These are phyloP conservation scores for Orobanche coerulescens DNA, from an alignment of 257 asterid species.

Conservation along the genomic window DNA sequence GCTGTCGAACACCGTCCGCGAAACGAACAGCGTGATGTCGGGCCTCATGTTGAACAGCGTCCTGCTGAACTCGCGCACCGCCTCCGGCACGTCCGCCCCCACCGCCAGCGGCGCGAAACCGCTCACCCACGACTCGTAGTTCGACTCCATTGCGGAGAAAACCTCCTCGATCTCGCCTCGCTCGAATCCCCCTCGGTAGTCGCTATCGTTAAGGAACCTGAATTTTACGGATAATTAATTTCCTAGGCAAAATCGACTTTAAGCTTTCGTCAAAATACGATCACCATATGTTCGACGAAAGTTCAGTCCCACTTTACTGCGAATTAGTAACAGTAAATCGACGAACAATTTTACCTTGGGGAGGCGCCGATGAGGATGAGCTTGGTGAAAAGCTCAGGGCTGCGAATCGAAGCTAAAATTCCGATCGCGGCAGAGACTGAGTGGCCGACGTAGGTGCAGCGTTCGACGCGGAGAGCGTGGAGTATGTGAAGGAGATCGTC, in stretches of 20 bases:
- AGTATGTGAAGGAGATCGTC: conserved; percentile 77
- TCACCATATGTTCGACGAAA: neutral
- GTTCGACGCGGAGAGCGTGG: conserved; percentile 47
- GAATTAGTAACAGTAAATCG: too few relatives aligned
- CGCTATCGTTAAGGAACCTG: conserved; percentile 65
- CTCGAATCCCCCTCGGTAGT: conserved; percentile 90
- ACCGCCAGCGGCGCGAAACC: conserved; percentile 94
- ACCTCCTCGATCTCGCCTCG: conserved; percentile 56
- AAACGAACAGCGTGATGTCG: conserved; percentile 75
- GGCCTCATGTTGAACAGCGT: conserved; percentile 91
- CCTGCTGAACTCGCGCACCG: conserved; percentile 74
- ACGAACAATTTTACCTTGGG: conserved; percentile 78
- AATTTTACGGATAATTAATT: neutral
- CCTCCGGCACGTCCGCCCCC: conserved; percentile 94
- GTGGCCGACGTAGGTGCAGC: conserved; percentile 88
- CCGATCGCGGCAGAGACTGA: conserved; percentile 95
- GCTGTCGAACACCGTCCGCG: conserved; percentile 57
- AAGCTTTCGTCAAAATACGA: neutral
- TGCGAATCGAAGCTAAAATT: conserved; percentile 78
- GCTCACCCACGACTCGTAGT: conserved; percentile 86
- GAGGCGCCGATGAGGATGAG: conserved; percentile 89
- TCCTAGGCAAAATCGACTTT: neutral
- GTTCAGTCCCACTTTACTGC: neutral
- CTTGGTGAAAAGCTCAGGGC: conserved; percentile 80
- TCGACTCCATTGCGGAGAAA: conserved; percentile 79